Base-by-base conservation (phyloP, 2,329 filamentous ascomycete species). In the Ophiostoma tasmaniense region DNA sequence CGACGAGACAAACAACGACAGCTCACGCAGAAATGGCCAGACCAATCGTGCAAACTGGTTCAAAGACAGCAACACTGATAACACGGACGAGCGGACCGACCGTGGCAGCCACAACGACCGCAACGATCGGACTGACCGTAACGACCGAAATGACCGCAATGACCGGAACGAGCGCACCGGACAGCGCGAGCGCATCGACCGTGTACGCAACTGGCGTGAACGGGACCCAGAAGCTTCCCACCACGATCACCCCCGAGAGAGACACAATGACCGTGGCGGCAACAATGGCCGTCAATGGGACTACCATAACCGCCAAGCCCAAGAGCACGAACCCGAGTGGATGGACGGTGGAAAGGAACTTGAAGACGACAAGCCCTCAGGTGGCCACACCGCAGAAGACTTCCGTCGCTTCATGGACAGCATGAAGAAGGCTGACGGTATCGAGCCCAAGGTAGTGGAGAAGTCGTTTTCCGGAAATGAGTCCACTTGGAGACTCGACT, bases 321-420 rank as follows among this genome's bases (percentile, higher is more conserved):
- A 85, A 72, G 92, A 96, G 76, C 88, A 91, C 72, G 92, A 96
- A 66, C 93, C 94, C 5, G 93, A 97, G 78, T 97, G 93, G 94
- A 84, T 97, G 78, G 92, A 96, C 75, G 85, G 89, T 70, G 70
- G 66, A 8, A 55, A 50, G 10, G 45, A 33, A 1, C 52, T 67
- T n/a, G 59, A n/a, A 17, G 68, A 71, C 14, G 68, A 64, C 13
- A 67, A 68, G 33, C 70, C 67, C 8, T 55, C 62, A 3, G 64
- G 66, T 74, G 85, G 84, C 5, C 90, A 92, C 74, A 97, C 93
- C 0, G 89, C 92, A 75, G 93, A 96, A 75, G 93, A 97, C 73
- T 96, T 97, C 78, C 90, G 96, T 79, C 91, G 91, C 73, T 97
- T 94, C 88, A 97, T 97, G 84, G 92, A 94, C 91, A 78, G 4